A percentile compares a stretch with the other conserved stretches of the same genome.
These are phyloP conservation scores for Didymella pomorum DNA, from an alignment of 2,329 filamentous ascomycete species.

Conservation along the genomic window DNA sequence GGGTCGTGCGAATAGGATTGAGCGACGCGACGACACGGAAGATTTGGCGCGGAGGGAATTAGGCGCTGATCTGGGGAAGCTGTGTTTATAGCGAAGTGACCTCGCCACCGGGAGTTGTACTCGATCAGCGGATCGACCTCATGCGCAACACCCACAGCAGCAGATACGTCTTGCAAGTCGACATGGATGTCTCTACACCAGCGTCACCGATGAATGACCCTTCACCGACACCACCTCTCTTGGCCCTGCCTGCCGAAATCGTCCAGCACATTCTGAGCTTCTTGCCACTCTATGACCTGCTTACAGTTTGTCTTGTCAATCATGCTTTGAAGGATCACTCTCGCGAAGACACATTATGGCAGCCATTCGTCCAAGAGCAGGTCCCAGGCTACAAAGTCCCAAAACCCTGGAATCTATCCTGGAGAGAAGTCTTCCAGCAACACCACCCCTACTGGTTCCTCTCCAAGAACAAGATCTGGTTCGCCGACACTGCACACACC, in stretches of 20 bases:
- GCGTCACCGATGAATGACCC: conserved; percentile 21
- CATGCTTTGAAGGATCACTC: conserved; percentile 66
- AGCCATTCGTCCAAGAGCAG: conserved; percentile 71
- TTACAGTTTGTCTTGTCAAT: conserved; percentile 67
- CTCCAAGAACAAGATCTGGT: conserved; percentile 82
- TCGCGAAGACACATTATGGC: conserved; percentile 75
- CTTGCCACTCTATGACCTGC: conserved; percentile 71
- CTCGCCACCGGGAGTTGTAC: conserved; percentile 3
- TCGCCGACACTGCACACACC: conserved; percentile 74
- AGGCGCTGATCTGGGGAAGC: conserved; percentile 13
- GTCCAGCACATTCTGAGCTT: conserved; percentile 74
- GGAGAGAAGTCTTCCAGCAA: conserved; percentile 73
- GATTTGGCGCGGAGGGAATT: conserved; percentile 9
- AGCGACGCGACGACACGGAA: conserved; percentile 8
- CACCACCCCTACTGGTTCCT: conserved; percentile 89
- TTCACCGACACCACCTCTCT: conserved; percentile 48
- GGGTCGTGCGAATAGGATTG: conserved; percentile 14
- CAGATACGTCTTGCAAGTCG: conserved; percentile 7
- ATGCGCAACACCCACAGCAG: conserved; percentile 8
- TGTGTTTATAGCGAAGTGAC: conserved; percentile 5
- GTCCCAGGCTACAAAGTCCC: conserved; percentile 58
- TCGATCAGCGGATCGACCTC: conserved; percentile 13
- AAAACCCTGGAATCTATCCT: conserved; percentile 67
- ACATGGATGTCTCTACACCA: conserved; percentile 23
- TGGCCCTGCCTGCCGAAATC: conserved; percentile 75